Base-by-base conservation (phyloP, 768 basidiomycete species). In the Agrocybe pediades region DNA sequence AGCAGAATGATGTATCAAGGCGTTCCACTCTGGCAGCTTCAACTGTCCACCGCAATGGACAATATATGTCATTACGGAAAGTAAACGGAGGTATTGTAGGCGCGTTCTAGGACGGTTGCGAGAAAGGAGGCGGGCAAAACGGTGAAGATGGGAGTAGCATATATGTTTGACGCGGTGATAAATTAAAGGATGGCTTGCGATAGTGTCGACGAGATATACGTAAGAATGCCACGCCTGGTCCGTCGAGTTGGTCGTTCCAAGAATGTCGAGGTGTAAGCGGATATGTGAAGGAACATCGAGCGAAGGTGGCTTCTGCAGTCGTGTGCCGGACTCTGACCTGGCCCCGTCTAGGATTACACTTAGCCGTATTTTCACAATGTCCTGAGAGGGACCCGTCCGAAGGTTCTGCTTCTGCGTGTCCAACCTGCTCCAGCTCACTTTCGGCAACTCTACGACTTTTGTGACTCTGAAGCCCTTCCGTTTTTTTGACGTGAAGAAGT, bases 21-120 rank as follows among this genome's bases (percentile, higher is more conserved):
- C 73, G 64, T 92, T 92, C 88, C 90, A 92, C 65, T 91, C 82
- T 76, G 83, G 83, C n/a, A 71, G 60, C 57, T 80, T 73, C 26
- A 90, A 66, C 9, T 51, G 70, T 20, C 83, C 86, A 11, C 83
- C 85, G n/a, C 71, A 73, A 19, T 68, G 69, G 53, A 78, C 81
- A 36, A 92, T 71, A 41, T 75, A 76, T 40, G 78, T 78, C 56
- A 91, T 63, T 11, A 90, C 80, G n/a, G 85, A 79, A n/a, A 90
- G 73, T 3, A 92, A 75, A 11, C 83, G 85, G 8, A 85, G 75
- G 68, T 86, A 90, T 46, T 80, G 70, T 2, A 70, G 65, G 36
- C 86, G 83, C 6, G 85, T 85, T 58, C 81, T 83, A 25, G 85
- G 84, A 27, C 69, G 70, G 52, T 76, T 65, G 30, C 71, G 65